A percentile compares a stretch with the other conserved stretches of the same genome.
Conservation (phyloP, 805 yeast genomes). For the Teunomyces stri region DNA sequence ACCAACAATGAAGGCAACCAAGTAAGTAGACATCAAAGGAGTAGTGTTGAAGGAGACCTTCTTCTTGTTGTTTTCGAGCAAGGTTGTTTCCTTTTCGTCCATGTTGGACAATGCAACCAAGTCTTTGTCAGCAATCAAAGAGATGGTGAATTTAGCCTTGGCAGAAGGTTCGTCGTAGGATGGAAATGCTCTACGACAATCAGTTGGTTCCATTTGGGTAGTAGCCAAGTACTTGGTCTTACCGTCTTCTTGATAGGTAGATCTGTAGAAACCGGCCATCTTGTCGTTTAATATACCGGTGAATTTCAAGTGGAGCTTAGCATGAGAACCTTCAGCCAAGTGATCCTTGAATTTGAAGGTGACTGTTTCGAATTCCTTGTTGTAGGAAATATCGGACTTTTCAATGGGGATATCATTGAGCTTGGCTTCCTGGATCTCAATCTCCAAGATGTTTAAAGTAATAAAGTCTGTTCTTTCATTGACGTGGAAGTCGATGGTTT, state of each 20-base stretch:
- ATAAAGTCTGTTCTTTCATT: conserved; percentile 46
- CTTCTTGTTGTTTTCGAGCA: conserved; percentile 45
- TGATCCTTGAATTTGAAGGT: conserved; percentile 39
- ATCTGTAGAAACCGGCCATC: conserved; percentile 82
- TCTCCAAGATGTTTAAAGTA: conserved; percentile 61
- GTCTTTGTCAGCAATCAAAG: conserved; percentile 53
- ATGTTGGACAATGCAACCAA: conserved; percentile 67
- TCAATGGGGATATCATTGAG: conserved; percentile 25
- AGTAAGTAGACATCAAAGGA: conserved; percentile 80
- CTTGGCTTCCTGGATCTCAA: conserved; percentile 54
- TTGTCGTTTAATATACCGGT: conserved; percentile 68
- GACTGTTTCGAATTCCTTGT: conserved; percentile 39
- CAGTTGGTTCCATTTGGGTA: conserved; percentile 85
- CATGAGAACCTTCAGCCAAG: conserved; percentile 35
- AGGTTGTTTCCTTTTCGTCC: conserved; percentile 54
- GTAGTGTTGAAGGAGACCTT: conserved; percentile 67
- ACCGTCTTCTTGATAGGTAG: conserved; percentile 61
- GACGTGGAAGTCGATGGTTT: conserved; percentile 53
- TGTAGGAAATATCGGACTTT: conserved; percentile 20
- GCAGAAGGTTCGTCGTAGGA: conserved; percentile 82
- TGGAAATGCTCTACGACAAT: conserved; percentile 85
- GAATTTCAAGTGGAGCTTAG: conserved; percentile 49
- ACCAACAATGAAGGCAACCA: conserved; percentile 81
- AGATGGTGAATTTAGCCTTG: conserved; percentile 68
- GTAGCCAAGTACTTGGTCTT: conserved; percentile 71